Evolutionary conservation across 805 yeast genomes (phyloP).

Genomic region (Lipomyces sp.): DNA sequence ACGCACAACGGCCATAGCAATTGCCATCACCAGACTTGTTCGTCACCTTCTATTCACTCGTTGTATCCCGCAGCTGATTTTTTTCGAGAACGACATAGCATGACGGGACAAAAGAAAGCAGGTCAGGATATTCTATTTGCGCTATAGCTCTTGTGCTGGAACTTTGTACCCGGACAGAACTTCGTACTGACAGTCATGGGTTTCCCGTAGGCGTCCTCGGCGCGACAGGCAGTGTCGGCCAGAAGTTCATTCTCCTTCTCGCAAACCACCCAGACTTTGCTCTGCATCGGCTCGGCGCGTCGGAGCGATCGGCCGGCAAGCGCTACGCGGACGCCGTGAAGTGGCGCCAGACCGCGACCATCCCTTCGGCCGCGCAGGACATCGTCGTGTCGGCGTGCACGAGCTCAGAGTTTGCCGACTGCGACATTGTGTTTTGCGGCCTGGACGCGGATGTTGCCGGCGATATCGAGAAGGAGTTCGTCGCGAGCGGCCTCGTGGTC

Average conservation of each 20-base stretch:
- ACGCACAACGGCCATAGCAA: too few species aligned
- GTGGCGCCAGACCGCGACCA: conserved; percentile 87
- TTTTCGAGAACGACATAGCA: neutral
- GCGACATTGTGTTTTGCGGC: conserved; percentile 94
- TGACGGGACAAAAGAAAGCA: conserved; percentile 8
- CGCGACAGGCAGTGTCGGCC: conserved; percentile 98
- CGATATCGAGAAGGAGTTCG: conserved; percentile 73
- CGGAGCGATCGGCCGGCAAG: conserved; percentile 90
- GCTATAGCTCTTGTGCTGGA: too few species aligned
- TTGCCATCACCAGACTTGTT: too few species aligned
- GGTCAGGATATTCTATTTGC: conserved; percentile 41
- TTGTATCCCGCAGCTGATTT: too few species aligned
- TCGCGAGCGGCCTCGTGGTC: conserved; percentile 74
- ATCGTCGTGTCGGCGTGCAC: conserved; percentile 75
- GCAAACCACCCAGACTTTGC: conserved; percentile 88
- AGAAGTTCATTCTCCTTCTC: conserved; percentile 81
- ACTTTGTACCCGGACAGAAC: too few species aligned
- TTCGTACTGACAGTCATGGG: neutral
- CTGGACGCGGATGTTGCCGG: conserved; percentile 93
- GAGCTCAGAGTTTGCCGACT: conserved; percentile 71
- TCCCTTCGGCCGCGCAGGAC: conserved; percentile 65
- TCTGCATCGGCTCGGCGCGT: conserved; percentile 83
- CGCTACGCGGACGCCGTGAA: conserved; percentile 76
- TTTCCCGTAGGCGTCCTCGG: conserved; percentile 74
- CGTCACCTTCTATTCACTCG: too few species aligned